Evolutionary conservation across 495 filamentous ascomycete genomes (phyloP), one percentile per base, ranked within the genome.

Genomic region (Lentithecium fluviatile): DNA sequence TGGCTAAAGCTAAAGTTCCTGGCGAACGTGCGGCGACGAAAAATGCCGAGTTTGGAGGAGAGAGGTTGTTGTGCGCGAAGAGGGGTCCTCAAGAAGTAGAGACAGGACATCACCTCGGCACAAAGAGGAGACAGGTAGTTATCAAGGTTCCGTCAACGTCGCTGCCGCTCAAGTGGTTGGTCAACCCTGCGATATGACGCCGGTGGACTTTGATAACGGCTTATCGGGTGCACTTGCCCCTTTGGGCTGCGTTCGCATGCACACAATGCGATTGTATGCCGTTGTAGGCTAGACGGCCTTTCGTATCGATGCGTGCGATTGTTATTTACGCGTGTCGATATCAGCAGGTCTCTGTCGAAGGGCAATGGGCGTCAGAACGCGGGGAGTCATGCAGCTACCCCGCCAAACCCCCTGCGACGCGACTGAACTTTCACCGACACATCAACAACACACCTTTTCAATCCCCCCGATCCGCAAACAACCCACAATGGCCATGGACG

Each of bases 401-500:
- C 52, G 29, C 29, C 29, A 32, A n/a, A n/a, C n/a, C n/a, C n/a
- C n/a, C n/a, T n/a, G n/a, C 36, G 36, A 15, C 7, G 36, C 36
- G 7, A 38, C 36, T 15, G 8, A 7, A 38, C 36, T 38, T 38
- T 38, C 36, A 38, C 36, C 8, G 8, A 38, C 8, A 38, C 8
- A 7, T 38, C 36, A 15, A 38, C 36, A 7, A 38, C 7, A 38
- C 8, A 38, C 15, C 15, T 38, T 15, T 38, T 38, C 36, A 38
- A 8, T 15, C 36, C 36, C 7, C 7, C 15, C 15, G 36, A 38
- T 38, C 36, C 7, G 7, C n/a, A n/a, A n/a, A n/a, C n/a, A n/a
- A n/a, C n/a, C 57, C 53, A 45, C 50, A 37, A 67, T 67, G 65
- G 60, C 55, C 55, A 64, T 67, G 64, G 53, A 45, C 24, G 21